Percentiles rank a stretch among this genome's conserved stretches.
Conservation (phyloP, 805 yeast genomes). For the Yarrowia sp. region DNA sequence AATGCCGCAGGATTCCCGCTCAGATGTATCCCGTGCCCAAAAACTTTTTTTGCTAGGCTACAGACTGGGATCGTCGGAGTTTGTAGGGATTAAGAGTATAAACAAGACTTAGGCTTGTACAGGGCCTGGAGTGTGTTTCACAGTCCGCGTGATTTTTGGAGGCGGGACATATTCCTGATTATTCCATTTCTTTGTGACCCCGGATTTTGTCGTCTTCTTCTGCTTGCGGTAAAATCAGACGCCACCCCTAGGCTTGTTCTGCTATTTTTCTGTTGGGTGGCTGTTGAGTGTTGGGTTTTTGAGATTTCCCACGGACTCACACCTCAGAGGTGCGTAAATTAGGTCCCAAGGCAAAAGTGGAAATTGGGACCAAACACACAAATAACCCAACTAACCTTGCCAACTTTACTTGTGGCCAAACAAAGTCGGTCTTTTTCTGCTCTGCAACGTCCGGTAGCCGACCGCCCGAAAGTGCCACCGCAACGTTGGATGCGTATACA, state of each 20-base stretch:
- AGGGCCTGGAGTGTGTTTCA: neutral
- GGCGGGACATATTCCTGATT: neutral
- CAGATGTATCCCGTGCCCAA: constrained; percentile 5
- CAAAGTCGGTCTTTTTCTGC: neutral
- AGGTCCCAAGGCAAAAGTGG: constrained; percentile 11
- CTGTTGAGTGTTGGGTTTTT: constrained; percentile 31
- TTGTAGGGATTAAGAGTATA: constrained; percentile 7
- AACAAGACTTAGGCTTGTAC: neutral
- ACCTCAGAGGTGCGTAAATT: constrained; percentile 18
- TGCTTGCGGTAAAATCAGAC: neutral
- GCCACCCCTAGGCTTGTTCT: constrained; percentile 7
- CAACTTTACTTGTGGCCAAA: neutral
- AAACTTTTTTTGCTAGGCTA: neutral
- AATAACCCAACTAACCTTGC: neutral
- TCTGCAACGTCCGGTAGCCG: constrained; percentile 11
- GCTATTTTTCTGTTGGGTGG: constrained; percentile 22
- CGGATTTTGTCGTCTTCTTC: no score
- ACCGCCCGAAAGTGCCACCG: constrained; percentile 19
- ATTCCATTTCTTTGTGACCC: neutral
- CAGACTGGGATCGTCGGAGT: constrained; percentile 1
- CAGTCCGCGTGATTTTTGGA: neutral
- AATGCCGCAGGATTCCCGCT: constrained; percentile 21
- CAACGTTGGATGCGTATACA: constrained; percentile 4
- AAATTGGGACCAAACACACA: neutral
- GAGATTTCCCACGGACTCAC: neutral